A percentile compares a stretch with the other conserved stretches of the same genome.
These are phyloP conservation scores for Lecanicillium sp. DNA, from an alignment of 2,329 filamentous ascomycete genomes.

Conservation along the genomic window DNA sequence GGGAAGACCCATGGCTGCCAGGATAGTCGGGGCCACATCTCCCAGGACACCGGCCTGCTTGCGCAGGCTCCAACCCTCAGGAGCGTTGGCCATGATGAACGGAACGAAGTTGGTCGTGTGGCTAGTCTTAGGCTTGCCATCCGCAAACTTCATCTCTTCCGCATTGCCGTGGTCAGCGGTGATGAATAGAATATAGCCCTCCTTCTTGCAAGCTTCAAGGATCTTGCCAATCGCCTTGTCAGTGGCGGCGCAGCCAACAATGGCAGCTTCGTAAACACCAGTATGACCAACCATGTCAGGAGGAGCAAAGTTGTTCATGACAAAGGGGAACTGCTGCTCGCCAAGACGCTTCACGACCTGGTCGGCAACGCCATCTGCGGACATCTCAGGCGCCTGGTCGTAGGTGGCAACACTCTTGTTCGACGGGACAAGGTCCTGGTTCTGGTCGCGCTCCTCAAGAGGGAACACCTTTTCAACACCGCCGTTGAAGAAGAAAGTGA, in stretches of 20 bases:
- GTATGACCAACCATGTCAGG: constrained; percentile 99
- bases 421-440: constrained; percentile 69
- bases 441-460: constrained; percentile 82
- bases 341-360: constrained; percentile 82
- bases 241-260: constrained; percentile 75
- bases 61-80: constrained; percentile 78
- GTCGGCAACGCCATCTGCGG: constrained; percentile 78
- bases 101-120: constrained; percentile 98
- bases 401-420: constrained; percentile 90
- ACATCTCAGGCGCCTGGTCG: constrained; percentile 93
- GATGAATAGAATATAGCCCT: constrained; percentile 89
- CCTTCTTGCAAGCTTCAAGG: constrained; percentile 87
- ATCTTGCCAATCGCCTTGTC: constrained; percentile 92
- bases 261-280: constrained; percentile 90
- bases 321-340: constrained; percentile 83
- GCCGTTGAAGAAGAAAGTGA: constrained; percentile 99
- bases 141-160: constrained; percentile 96
- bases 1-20: constrained; percentile 83
- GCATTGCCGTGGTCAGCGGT: constrained; percentile 97
- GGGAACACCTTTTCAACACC: constrained; percentile 95
- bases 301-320: constrained; percentile 99
- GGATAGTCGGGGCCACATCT: constrained; percentile 90
- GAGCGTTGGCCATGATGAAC: constrained; percentile 96
- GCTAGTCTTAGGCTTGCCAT: constrained; percentile 94
- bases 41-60: constrained; percentile 84